phyloP scores from a whole-genome alignment of 2,329 filamentous ascomycete species.

The Periconia sp. region DNA sequence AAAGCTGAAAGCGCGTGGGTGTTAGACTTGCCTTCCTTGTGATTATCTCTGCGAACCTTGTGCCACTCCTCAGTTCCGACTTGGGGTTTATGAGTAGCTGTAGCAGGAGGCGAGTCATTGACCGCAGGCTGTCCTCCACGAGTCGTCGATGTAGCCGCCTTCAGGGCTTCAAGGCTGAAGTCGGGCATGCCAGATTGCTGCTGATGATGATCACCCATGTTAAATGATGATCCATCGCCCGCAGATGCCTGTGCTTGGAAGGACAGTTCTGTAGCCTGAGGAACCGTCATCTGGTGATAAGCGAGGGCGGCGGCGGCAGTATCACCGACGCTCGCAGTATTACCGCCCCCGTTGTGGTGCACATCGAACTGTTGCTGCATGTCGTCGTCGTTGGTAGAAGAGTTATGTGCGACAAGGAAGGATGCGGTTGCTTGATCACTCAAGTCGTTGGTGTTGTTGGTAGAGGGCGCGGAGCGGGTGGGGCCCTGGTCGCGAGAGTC shows the following conservation, averaged over 20 bases:
- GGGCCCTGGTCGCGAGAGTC: constrained; percentile 48
- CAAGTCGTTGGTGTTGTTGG: constrained; percentile 33
- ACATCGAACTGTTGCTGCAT: constrained; percentile 47
- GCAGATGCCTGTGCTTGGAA: constrained; percentile 51
- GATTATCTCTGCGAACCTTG: constrained; percentile 93
- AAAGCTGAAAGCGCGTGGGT: neutral
- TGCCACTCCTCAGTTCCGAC: constrained; percentile 99
- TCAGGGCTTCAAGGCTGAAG: constrained; percentile 52
- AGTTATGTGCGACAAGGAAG: constrained; percentile 45
- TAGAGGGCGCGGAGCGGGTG: constrained; percentile 38
- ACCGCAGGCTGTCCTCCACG: constrained; percentile 45
- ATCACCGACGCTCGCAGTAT: constrained; percentile 54
- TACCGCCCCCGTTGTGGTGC: constrained; percentile 57
- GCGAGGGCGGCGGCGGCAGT: constrained; percentile 61
- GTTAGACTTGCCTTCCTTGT: constrained; percentile 82
- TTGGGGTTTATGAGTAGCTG: constrained; percentile 65
- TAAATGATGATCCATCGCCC: constrained; percentile 48
- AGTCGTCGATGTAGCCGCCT: constrained; percentile 50
- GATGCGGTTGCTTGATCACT: constrained; percentile 41
- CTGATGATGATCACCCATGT: constrained; percentile 48
- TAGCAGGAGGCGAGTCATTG: constrained; percentile 40
- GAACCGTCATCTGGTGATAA: constrained; percentile 59
- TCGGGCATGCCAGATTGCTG: constrained; percentile 40
- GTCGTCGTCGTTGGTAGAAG: constrained; percentile 43
- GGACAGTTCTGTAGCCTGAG: constrained; percentile 57